Conservation (phyloP, 2,329 filamentous ascomycete genomes). For the Cordyceps cicadae region DNA sequence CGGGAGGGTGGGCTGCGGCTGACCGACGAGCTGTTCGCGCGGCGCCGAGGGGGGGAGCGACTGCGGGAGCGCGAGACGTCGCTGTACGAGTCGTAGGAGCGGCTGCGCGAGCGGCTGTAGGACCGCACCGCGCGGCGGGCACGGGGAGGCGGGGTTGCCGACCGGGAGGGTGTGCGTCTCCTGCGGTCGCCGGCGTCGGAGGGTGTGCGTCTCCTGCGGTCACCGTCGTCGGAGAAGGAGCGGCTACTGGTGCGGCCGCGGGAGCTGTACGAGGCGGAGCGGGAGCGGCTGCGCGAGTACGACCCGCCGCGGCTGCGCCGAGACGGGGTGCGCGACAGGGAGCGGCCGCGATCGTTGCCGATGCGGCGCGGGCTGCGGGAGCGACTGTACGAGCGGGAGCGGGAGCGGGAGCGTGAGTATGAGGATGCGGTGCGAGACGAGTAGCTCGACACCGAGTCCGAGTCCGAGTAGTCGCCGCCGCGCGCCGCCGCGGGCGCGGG, state of each 20-base stretch:
- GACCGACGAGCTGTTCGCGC: constrained; percentile 3
- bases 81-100: constrained; percentile 10
- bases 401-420: constrained; percentile 39
- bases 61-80: constrained; percentile 2
- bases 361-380: constrained; percentile 16
- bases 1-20: not conserved
- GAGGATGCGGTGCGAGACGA: constrained; percentile 62
- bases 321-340: constrained; percentile 22
- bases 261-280: constrained; percentile 31
- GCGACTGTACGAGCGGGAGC: constrained; percentile 30
- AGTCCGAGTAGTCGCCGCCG: constrained; percentile 43
- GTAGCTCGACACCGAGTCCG: constrained; percentile 69
- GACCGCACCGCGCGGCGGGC: not conserved
- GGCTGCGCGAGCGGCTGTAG: constrained; percentile 8
- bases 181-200: not conserved
- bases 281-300: constrained; percentile 25
- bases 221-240: not conserved
- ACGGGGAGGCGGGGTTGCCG: not conserved
- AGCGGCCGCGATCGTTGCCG: constrained; percentile 19
- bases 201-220: not conserved
- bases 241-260: constrained; percentile 22
- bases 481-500: constrained; percentile 52
- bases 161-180: not conserved
- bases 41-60: not conserved
- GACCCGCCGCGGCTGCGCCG: constrained; percentile 18